Conservation (phyloP, 352 stramenopile species). For the Phytophthora pistaciae region DNA sequence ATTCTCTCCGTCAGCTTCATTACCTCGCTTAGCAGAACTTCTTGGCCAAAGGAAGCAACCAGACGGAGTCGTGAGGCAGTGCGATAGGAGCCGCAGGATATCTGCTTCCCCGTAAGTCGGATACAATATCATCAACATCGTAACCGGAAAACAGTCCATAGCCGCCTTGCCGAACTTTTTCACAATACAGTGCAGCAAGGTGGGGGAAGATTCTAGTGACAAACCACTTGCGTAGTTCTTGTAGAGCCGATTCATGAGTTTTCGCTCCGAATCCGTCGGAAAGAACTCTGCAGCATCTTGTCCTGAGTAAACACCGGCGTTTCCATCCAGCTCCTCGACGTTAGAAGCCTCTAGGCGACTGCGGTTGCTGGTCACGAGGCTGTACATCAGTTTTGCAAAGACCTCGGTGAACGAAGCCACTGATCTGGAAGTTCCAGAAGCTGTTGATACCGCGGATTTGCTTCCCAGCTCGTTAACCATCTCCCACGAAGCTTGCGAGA, state of each 20-base stretch:
- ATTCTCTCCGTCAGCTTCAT: not conserved
- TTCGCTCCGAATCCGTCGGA: conserved; percentile 49
- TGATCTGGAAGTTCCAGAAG: conserved; percentile 5
- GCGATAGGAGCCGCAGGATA: conserved; percentile 44
- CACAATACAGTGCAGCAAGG: conserved; percentile 57
- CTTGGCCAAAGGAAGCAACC: conserved; percentile 52
- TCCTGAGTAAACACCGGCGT: not conserved
- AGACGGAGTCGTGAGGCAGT: conserved; percentile 33
- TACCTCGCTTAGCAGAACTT: not conserved
- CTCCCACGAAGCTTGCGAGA: conserved; percentile 69
- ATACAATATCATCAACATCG: conserved; percentile 66
- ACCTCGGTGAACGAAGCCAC: conserved; percentile 21
- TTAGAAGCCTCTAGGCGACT: conserved; percentile 40
- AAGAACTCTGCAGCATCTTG: conserved; percentile 22
- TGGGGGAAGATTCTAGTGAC: conserved; percentile 49
- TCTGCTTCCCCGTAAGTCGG: conserved; percentile 45
- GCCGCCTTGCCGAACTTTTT: conserved; percentile 59
- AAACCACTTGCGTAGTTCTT: conserved; percentile 60
- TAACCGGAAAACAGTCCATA: conserved; percentile 62
- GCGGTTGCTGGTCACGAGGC: conserved; percentile 42
- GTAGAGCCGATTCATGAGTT: conserved; percentile 74
- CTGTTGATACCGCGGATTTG: not conserved
- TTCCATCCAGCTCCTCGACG: not conserved
- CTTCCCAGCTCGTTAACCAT: conserved; percentile 57
- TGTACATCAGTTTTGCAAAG: conserved; percentile 49